phyloP scores from a whole-genome alignment of 164 flowering plant species.

The Annona squamosa region DNA sequence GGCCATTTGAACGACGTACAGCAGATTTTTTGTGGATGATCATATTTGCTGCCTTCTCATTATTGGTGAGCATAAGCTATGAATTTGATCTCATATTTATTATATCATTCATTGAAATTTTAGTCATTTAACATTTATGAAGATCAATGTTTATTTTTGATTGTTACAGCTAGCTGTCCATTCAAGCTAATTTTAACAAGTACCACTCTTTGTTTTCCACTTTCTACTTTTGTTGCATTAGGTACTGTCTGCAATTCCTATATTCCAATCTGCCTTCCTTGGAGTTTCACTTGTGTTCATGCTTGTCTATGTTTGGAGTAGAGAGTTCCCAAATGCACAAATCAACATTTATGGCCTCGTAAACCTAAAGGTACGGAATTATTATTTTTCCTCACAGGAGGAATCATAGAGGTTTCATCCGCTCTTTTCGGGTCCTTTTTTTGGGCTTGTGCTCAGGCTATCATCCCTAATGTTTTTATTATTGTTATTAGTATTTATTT shows the following conservation, averaged over 20 bases:
- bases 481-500: background rate
- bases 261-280: slow-evolving; percentile 31
- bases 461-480: background rate
- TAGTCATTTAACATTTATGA: background rate
- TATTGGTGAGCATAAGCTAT: slow-evolving; percentile 49
- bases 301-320: slow-evolving; percentile 55
- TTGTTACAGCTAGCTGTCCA: background rate
- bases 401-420: too few species aligned
- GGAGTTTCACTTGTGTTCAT: slow-evolving; percentile 50
- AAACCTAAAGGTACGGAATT: slow-evolving; percentile 37
- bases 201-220: background rate
- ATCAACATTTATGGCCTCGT: slow-evolving; percentile 46
- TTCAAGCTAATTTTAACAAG: background rate
- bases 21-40: slow-evolving; percentile 99
- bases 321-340: slow-evolving; percentile 53
- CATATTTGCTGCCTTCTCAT: slow-evolving; percentile 67
- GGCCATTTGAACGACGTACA: slow-evolving; percentile 79
- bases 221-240: background rate
- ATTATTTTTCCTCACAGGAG: background rate
- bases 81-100: background rate
- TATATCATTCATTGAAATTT: background rate
- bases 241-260: slow-evolving; percentile 29
- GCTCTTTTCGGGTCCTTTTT: too few species aligned
- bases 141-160: background rate
- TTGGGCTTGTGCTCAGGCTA: background rate